Evolutionary conservation across 1,284 basidiomycete species (phyloP).

Genomic region (Schizopora paradoxa): DNA sequence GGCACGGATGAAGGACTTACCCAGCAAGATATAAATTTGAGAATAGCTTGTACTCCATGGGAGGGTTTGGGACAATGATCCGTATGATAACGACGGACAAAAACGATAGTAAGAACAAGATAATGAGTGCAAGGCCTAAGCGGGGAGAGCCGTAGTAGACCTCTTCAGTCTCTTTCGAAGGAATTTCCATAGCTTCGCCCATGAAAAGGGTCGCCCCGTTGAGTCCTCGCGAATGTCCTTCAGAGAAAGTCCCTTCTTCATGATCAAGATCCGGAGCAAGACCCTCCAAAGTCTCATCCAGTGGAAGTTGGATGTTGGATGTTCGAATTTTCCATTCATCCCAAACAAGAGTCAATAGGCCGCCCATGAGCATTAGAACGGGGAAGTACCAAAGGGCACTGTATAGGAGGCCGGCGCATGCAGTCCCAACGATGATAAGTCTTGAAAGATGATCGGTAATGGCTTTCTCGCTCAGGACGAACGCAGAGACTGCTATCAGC

Average conservation of each 20-base stretch:
- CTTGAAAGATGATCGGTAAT: conserved; percentile 45
- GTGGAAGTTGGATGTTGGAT: not conserved
- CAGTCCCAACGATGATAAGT: conserved; percentile 41
- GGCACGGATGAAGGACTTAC: conserved; percentile 35
- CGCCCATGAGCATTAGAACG: conserved; percentile 32
- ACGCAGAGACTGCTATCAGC: conserved; percentile 49
- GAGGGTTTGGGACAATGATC: conserved; percentile 26
- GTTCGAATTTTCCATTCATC: conserved; percentile 22
- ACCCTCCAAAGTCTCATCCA: not conserved
- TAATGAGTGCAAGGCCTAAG: not conserved
- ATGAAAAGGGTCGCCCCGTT: not conserved
- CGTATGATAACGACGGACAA: conserved; percentile 30
- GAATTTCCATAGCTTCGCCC: too few species aligned
- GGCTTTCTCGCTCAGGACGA: conserved; percentile 42
- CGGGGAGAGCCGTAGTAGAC: not conserved
- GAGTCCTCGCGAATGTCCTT: too few species aligned
- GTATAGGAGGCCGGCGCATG: conserved; percentile 46
- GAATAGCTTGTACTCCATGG: conserved; percentile 33
- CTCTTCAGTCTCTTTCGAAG: not conserved
- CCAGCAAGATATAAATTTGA: conserved; percentile 41
- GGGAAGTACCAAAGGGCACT: conserved; percentile 43
- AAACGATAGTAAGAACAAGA: conserved; percentile 23
- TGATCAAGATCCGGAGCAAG: too few species aligned
- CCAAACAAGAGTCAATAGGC: conserved; percentile 30
- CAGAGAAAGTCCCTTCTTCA: too few species aligned